Base-by-base conservation (phyloP, 2,329 filamentous ascomycete genomes). In the Colletotrichum sp. region DNA sequence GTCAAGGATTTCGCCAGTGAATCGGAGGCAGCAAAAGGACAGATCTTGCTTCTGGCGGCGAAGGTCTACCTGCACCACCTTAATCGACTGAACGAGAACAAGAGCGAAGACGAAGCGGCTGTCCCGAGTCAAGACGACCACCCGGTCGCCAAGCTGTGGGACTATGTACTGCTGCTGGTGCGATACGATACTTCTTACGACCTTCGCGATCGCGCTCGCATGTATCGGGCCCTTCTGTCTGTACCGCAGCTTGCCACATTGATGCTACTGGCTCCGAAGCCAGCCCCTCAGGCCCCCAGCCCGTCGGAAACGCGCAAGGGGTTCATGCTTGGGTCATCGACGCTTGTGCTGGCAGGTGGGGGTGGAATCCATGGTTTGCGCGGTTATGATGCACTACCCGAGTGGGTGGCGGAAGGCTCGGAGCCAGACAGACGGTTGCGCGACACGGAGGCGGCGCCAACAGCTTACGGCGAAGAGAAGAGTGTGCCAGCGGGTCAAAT, bases 171-270 rank as follows among this genome's bases (percentile, higher is more conserved):
- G 32, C 90, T 96, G 2, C 91, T 99, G 2, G 95, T 95, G 36
- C 92, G 97, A 76, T 99, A 98, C 83, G 97, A 98, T 80, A 95
- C 93, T 0, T 98, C 96, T 1, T 99, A 98, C 84, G 96, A 98
- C 81, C 91, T 99, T 4, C 95, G 97, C 77, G 97, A 98, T 82
- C 94, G 97, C 28, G 93, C 96, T 3, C 92, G 97, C 36, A 90
- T 98, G 76, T 98, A 98, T 86, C 95, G 94, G 77, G 90, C 96
- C 1, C 91, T 99, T 2, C 91, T 99, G 3, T 90, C 92, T 5
- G 92, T 94, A 6, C 95, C 96, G 1, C 95, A 98, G 83, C 91
- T 99, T 18, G 97, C 97, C 4, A 96, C 94, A 1, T 89, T 99
- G 16, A 94, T 98, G 83, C 92, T 99, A 1, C 90, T 98, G 3